phyloP scores from a whole-genome alignment of 2,329 filamentous ascomycete genomes.

The Penicillium sp. region DNA sequence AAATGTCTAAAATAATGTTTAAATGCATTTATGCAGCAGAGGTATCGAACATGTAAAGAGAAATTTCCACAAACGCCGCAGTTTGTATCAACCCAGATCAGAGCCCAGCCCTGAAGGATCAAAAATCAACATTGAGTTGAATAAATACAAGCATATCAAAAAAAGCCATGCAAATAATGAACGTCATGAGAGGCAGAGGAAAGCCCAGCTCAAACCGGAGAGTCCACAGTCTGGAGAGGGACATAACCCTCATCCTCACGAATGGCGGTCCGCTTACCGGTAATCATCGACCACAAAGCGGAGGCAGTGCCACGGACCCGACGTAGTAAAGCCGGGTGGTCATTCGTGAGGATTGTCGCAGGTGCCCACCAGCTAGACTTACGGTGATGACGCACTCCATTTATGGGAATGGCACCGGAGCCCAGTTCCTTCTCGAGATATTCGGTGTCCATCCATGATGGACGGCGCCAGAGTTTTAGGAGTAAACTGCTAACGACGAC shows the following conservation, averaged over 20 bases:
- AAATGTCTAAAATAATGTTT: too few species aligned
- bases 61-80: background rate
- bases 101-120: background rate
- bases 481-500: slow-evolving; percentile 84
- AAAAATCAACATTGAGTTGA: background rate
- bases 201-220: slow-evolving; percentile 27
- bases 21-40: slow-evolving; percentile 14
- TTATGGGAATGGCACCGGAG: slow-evolving; percentile 26
- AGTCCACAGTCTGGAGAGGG: slow-evolving; percentile 50
- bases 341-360: slow-evolving; percentile 28
- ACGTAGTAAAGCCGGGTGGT: slow-evolving; percentile 20
- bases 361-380: slow-evolving; percentile 38
- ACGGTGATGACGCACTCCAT: slow-evolving; percentile 15
- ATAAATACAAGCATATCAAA: slow-evolving; percentile 5
- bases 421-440: slow-evolving; percentile 62
- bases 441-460: slow-evolving; percentile 81
- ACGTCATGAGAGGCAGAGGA: slow-evolving; percentile 2
- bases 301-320: slow-evolving; percentile 23
- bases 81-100: slow-evolving; percentile 2
- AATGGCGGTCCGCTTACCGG: slow-evolving; percentile 28
- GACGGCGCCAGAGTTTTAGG: slow-evolving; percentile 83
- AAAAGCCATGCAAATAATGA: background rate
- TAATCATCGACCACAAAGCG: slow-evolving; percentile 34
- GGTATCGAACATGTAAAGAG: slow-evolving; percentile 21
- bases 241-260: slow-evolving; percentile 48